These are phyloP conservation scores for Nothophaeocryptopus gaeumannii DNA, from an alignment of 2,329 filamentous ascomycete species.

Conservation along the genomic window DNA sequence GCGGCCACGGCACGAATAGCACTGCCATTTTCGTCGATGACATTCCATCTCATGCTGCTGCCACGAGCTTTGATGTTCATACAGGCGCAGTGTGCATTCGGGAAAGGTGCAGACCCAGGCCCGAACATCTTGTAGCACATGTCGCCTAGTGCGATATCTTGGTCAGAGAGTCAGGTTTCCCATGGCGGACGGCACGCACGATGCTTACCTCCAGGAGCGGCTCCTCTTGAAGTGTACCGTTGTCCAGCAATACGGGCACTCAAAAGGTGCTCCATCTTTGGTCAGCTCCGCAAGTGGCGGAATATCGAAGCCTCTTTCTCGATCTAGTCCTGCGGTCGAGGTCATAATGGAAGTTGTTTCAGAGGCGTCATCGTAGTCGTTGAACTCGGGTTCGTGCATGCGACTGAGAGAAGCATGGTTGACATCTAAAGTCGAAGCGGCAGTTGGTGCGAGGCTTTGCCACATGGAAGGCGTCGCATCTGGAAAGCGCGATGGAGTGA, in stretches of 20 bases:
- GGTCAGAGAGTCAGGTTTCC: too few species aligned
- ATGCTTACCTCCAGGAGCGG: conserved; percentile 15
- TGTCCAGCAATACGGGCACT: conserved; percentile 27
- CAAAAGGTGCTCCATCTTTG: conserved; percentile 16
- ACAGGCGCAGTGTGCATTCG: conserved; percentile 26
- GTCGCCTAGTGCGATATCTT: conserved; percentile 16
- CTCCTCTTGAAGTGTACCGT: conserved; percentile 16
- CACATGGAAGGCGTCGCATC: too few species aligned
- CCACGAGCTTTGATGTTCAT: conserved; percentile 23
- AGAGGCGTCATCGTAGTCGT: too few species aligned
- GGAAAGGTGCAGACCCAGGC: conserved; percentile 24
- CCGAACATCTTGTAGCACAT: conserved; percentile 20
- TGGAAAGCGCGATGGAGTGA: too few species aligned
- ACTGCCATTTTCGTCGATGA: conserved; percentile 23
- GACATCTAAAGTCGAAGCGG: too few species aligned
- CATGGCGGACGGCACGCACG: neutral
- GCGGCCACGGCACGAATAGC: conserved; percentile 17
- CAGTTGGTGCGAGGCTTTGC: too few species aligned
- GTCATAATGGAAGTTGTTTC: too few species aligned
- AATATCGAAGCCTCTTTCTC: too few species aligned
- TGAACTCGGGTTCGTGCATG: too few species aligned
- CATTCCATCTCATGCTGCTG: conserved; percentile 23
- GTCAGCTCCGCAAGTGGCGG: neutral
- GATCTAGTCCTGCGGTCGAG: too few species aligned
- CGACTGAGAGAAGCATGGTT: too few species aligned